phyloP scores from a whole-genome alignment of 2,329 filamentous ascomycete species.

The Aspergillus awamori region DNA sequence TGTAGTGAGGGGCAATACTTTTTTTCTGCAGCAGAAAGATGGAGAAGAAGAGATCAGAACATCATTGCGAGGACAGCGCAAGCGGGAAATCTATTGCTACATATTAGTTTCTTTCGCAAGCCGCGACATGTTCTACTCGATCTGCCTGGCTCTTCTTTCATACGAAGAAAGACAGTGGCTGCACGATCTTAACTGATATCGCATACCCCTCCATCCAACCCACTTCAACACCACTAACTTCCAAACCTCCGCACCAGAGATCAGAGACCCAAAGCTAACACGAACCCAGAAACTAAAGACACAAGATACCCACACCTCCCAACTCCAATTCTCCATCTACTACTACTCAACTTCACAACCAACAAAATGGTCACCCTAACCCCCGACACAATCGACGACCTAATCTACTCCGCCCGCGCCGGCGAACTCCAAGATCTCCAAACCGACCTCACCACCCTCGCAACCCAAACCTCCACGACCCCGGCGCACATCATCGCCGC shows the following conservation, averaged over 20 bases:
- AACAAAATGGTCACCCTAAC: conserved; percentile 51
- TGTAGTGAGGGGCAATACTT: no score
- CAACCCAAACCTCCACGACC: conserved; percentile 62
- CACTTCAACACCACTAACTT: neutral
- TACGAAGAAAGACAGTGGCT: no score
- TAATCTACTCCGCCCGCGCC: conserved; percentile 81
- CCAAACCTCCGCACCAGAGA: neutral
- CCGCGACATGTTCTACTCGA: no score
- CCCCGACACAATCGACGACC: conserved; percentile 85
- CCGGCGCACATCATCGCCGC: conserved; percentile 67
- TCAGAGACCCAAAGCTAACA: neutral
- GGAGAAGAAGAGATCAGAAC: no score
- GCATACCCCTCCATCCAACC: neutral
- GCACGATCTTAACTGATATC: neutral
- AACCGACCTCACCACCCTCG: conserved; percentile 60
- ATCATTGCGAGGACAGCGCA: no score
- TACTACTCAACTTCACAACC: neutral
- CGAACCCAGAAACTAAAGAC: neutral
- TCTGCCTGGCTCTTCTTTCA: no score
- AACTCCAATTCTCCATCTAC: neutral
- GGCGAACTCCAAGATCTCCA: conserved; percentile 74
- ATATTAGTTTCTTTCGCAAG: no score
- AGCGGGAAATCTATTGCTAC: no score
- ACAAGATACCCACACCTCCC: neutral
- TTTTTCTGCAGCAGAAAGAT: no score